These are phyloP conservation scores for Mycena crocata DNA, from an alignment of 768 basidiomycete species.

Conservation along the genomic window DNA sequence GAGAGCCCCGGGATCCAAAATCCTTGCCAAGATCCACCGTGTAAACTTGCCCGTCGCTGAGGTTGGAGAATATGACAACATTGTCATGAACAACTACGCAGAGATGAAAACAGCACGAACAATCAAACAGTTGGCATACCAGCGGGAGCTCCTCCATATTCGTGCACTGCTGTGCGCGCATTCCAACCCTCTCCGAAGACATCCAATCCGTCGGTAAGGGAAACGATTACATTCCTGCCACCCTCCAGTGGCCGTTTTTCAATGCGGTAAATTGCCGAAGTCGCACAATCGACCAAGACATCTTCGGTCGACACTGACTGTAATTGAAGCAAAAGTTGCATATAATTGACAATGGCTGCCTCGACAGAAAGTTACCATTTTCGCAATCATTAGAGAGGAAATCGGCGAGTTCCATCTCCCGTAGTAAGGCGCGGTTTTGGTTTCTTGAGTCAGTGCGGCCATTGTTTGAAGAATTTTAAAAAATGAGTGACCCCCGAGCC, in stretches of 20 bases:
- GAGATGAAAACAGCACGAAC: not conserved
- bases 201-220: slow-evolving; percentile 50
- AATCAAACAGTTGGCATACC: slow-evolving; percentile 11
- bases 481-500: too few species aligned
- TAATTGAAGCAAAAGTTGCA: not conserved
- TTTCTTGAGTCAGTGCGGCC: not conserved
- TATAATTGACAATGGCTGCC: not conserved
- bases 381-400: slow-evolving; percentile 42
- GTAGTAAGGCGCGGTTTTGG: slow-evolving; percentile 41
- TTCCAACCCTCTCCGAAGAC: slow-evolving; percentile 59
- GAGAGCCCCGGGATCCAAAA: slow-evolving; percentile 31
- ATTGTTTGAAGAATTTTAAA: too few species aligned
- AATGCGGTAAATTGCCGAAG: slow-evolving; percentile 54
- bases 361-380: slow-evolving; percentile 31
- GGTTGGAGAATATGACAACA: slow-evolving; percentile 61
- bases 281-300: slow-evolving; percentile 54
- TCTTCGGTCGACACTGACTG: slow-evolving; percentile 37
- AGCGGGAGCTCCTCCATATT: slow-evolving; percentile 68
- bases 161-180: slow-evolving; percentile 61
- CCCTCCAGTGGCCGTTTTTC: slow-evolving; percentile 45
- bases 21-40: slow-evolving; percentile 37
- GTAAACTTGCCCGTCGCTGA: slow-evolving; percentile 57
- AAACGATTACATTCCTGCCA: slow-evolving; percentile 59
- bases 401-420: slow-evolving; percentile 53
- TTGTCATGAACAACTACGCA: slow-evolving; percentile 48